Percentiles rank a stretch among this genome's conserved stretches.
phyloP scores from a whole-genome alignment of 1,284 basidiomycete genomes.

The Pterula multifida region DNA sequence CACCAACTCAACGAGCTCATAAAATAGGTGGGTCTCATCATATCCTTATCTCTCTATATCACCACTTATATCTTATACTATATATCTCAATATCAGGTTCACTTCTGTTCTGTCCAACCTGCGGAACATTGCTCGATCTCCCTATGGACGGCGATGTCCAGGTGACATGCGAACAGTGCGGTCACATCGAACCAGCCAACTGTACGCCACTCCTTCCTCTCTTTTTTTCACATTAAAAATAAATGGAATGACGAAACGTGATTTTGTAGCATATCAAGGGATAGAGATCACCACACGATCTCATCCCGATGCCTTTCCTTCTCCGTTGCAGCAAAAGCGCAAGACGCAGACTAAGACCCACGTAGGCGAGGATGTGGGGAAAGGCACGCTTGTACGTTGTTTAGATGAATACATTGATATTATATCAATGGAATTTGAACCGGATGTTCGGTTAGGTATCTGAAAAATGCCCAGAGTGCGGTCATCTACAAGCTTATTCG shows the following conservation, averaged over 20 bases:
- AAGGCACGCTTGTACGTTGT: slow-evolving; percentile 52
- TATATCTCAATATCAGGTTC: slow-evolving; percentile 46
- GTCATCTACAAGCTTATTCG: slow-evolving; percentile 69
- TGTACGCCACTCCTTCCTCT: slow-evolving; percentile 41
- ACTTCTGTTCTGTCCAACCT: slow-evolving; percentile 87
- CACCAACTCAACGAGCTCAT: background rate
- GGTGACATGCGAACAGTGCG: slow-evolving; percentile 84
- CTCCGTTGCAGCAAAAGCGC: slow-evolving; percentile 75
- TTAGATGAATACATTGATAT: too few species aligned
- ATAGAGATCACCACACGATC: slow-evolving; percentile 85
- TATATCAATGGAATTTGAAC: slow-evolving; percentile 7
- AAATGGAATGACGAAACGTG: background rate
- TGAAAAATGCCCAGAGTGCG: slow-evolving; percentile 89
- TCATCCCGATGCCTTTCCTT: slow-evolving; percentile 91
- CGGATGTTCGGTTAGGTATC: slow-evolving; percentile 58
- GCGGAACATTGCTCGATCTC: slow-evolving; percentile 81
- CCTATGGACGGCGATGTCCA: slow-evolving; percentile 69
- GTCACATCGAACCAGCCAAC: slow-evolving; percentile 72
- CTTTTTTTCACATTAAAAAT: background rate
- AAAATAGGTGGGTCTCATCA: too few species aligned
- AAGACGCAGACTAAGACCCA: slow-evolving; percentile 84
- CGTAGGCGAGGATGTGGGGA: slow-evolving; percentile 47
- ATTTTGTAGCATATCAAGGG: slow-evolving; percentile 77
- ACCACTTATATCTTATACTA: background rate
- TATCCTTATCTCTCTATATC: background rate